Evolutionary conservation across 2,329 filamentous ascomycete species (phyloP).

Genomic region (Fusarium nelsonii): DNA sequence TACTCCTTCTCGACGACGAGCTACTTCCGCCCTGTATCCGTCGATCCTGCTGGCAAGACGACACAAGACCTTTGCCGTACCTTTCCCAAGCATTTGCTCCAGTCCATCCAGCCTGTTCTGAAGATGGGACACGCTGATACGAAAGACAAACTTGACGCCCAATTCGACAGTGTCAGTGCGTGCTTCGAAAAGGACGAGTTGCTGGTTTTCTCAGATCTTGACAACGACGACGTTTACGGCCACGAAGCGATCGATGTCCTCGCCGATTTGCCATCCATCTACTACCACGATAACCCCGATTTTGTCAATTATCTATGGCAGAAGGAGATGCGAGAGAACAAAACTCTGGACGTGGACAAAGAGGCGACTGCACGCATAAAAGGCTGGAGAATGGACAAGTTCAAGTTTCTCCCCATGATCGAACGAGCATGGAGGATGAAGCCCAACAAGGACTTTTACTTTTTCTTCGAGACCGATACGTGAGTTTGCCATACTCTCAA

Average conservation of each 20-base stretch:
- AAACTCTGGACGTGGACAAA: conserved; percentile 50
- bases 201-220: conserved; percentile 65
- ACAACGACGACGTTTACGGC: conserved; percentile 59
- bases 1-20: conserved; percentile 50
- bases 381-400: conserved; percentile 68
- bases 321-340: conserved; percentile 51
- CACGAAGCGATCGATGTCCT: conserved; percentile 61
- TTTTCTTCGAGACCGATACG: conserved; percentile 69
- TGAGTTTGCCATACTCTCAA: conserved; percentile 48
- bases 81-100: conserved; percentile 51
- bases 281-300: conserved; percentile 53
- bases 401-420: conserved; percentile 69
- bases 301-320: conserved; percentile 59
- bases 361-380: conserved; percentile 51
- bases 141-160: conserved; percentile 53
- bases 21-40: conserved; percentile 48
- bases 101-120: conserved; percentile 51
- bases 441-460: conserved; percentile 65
- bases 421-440: conserved; percentile 62
- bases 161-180: conserved; percentile 65
- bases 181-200: conserved; percentile 59
- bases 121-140: conserved; percentile 52
- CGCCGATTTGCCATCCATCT: conserved; percentile 57
- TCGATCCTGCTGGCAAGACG: conserved; percentile 46
- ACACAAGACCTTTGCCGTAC: conserved; percentile 49